Percentiles rank a stretch among this genome's conserved stretches.
Evolutionary conservation across 805 yeast species (phyloP).

Genomic region (Metschnikowia amazonensis): DNA sequence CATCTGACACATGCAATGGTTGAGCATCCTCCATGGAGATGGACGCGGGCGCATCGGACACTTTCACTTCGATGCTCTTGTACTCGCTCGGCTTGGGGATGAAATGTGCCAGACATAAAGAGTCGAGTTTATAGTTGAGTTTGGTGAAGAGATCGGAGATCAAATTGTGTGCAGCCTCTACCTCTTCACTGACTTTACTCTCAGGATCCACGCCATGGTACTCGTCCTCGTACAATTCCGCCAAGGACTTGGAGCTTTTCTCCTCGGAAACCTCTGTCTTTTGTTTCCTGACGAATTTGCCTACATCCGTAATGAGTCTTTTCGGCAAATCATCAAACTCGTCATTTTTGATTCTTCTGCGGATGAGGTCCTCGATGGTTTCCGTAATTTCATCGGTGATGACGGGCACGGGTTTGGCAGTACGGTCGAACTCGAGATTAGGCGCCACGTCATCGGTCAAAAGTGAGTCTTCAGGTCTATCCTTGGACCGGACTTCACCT

Average conservation of each 20-base stretch:
- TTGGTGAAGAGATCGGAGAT: slow-evolving; percentile 60
- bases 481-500: slow-evolving; percentile 83
- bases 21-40: slow-evolving; percentile 95
- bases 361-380: slow-evolving; percentile 80
- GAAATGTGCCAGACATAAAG: slow-evolving; percentile 91
- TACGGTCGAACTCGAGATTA: slow-evolving; percentile 84
- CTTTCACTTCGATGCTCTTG: slow-evolving; percentile 74
- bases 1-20: slow-evolving; percentile 75
- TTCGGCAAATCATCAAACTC: slow-evolving; percentile 84
- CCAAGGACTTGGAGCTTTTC: slow-evolving; percentile 82
- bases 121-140: slow-evolving; percentile 71
- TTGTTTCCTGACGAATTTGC: slow-evolving; percentile 45
- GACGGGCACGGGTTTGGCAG: slow-evolving; percentile 93
- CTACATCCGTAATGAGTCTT: slow-evolving; percentile 62
- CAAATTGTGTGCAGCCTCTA: slow-evolving; percentile 73
- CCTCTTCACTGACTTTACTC: slow-evolving; percentile 55
- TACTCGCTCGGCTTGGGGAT: slow-evolving; percentile 81
- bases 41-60: slow-evolving; percentile 59
- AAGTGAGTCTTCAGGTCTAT: slow-evolving; percentile 81
- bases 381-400: slow-evolving; percentile 88
- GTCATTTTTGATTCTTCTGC: slow-evolving; percentile 68
- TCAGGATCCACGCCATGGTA: slow-evolving; percentile 46
- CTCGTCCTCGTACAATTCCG: slow-evolving; percentile 89
- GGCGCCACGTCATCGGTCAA: slow-evolving; percentile 54
- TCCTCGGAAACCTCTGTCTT: slow-evolving; percentile 74